phyloP scores from a whole-genome alignment of 495 filamentous ascomycete genomes.

The Aspergillus conjunctus region DNA sequence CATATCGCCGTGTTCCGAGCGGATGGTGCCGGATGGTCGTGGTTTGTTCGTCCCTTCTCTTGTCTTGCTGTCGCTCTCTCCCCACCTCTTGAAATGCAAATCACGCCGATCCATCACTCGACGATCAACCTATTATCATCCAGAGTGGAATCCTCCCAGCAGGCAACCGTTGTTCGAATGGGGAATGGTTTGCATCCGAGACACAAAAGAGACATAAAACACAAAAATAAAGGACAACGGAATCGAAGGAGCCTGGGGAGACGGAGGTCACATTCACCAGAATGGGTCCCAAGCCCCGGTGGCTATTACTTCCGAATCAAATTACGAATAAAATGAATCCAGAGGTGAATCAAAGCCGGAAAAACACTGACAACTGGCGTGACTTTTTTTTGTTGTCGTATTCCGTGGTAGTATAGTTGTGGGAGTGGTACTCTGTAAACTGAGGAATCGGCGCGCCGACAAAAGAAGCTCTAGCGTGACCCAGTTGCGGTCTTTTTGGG shows the following conservation, averaged over 20 bases:
- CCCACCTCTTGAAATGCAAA: not conserved
- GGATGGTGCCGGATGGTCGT: slow-evolving; percentile 21
- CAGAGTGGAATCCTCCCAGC: slow-evolving; percentile 8
- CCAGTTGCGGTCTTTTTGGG: not conserved
- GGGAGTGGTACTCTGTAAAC: too few species aligned
- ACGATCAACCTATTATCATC: slow-evolving; percentile 9
- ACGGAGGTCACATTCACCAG: too few species aligned
- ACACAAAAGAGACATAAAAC: slow-evolving; percentile 17
- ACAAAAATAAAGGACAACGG: slow-evolving; percentile 12
- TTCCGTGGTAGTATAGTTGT: not conserved
- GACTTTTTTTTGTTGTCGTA: not conserved
- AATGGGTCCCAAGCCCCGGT: too few species aligned
- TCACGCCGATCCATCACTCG: not conserved
- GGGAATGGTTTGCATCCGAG: not conserved
- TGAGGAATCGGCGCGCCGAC: not conserved
- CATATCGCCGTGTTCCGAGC: slow-evolving; percentile 16
- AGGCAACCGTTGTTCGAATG: not conserved
- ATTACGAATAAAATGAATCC: too few species aligned
- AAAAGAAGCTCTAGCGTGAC: not conserved
- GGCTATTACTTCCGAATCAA: too few species aligned
- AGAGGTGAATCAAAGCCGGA: too few species aligned
- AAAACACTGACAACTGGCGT: too few species aligned
- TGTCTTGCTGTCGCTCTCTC: not conserved
- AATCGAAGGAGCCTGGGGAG: not conserved
- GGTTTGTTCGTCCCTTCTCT: slow-evolving; percentile 4